phyloP scores from a whole-genome alignment of 306 rosid genomes.

The Hippophae gyantsensis region DNA sequence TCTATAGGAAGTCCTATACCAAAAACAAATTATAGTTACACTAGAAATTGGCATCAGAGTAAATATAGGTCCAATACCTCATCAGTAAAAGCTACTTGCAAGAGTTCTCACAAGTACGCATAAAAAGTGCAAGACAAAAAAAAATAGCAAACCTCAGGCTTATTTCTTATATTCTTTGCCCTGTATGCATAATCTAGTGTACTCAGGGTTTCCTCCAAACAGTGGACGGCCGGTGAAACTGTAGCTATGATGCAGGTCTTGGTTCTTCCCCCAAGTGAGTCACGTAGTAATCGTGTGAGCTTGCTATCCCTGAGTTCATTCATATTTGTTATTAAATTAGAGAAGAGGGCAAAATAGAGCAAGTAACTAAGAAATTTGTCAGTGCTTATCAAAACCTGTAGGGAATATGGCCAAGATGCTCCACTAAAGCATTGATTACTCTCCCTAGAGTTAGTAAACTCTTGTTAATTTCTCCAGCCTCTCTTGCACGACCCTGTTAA shows the following conservation, averaged over 20 bases:
- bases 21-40: too few species aligned
- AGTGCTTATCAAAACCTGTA: conserved; percentile 47
- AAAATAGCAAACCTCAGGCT: conserved; percentile 72
- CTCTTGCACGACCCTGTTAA: conserved; percentile 88
- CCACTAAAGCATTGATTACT: conserved; percentile 88
- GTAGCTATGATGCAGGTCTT: conserved; percentile 97
- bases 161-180: conserved; percentile 82
- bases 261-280: conserved; percentile 98
- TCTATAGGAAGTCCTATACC: too few species aligned
- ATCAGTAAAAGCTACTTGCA: too few species aligned
- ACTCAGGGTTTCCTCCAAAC: conserved; percentile 90
- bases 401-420: conserved; percentile 95
- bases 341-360: not conserved
- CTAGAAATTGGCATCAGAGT: too few species aligned
- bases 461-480: conserved; percentile 97
- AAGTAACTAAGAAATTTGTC: not conserved
- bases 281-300: conserved; percentile 90
- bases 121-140: too few species aligned
- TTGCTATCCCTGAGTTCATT: conserved; percentile 77
- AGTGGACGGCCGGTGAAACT: conserved; percentile 96
- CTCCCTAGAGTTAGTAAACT: conserved; percentile 93
- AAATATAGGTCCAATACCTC: too few species aligned
- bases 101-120: too few species aligned
- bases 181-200: conserved; percentile 93
- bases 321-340: conserved; percentile 9